Percentiles rank a stretch among this genome's conserved stretches.
phyloP scores from a whole-genome alignment of 2,329 filamentous ascomycete species.

The Coleophoma eucalyptorum region DNA sequence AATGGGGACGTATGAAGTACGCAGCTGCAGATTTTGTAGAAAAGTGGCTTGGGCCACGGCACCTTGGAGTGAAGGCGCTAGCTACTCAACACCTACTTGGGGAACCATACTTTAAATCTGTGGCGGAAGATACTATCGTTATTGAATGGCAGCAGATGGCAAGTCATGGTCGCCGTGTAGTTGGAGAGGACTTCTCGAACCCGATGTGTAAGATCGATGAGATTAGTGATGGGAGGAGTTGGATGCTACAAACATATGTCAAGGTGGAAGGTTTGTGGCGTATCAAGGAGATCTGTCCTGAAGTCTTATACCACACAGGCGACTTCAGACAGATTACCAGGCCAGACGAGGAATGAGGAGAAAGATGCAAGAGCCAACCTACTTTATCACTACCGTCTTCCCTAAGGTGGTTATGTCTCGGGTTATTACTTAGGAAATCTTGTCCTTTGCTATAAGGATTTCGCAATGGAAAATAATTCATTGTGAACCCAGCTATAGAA shows the following conservation, averaged over 20 bases:
- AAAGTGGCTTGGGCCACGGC: slow-evolving; percentile 10
- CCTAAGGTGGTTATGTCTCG: too few relatives aligned
- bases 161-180: slow-evolving; percentile 15
- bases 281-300: slow-evolving; percentile 11
- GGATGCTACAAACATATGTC: slow-evolving; percentile 14
- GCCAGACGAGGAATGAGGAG: slow-evolving; percentile 7
- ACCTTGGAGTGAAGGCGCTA: slow-evolving; percentile 12
- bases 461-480: too few relatives aligned
- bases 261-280: slow-evolving; percentile 12
- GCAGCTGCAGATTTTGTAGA: slow-evolving; percentile 12
- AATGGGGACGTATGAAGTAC: slow-evolving; percentile 9
- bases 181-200: slow-evolving; percentile 11
- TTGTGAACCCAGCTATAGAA: too few relatives aligned
- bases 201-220: slow-evolving; percentile 16
- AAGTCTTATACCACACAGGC: slow-evolving; percentile 16
- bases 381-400: too few relatives aligned
- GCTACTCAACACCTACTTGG: slow-evolving; percentile 21
- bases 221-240: slow-evolving; percentile 14
- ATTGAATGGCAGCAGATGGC: slow-evolving; percentile 23
- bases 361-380: background rate
- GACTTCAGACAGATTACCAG: slow-evolving; percentile 12
- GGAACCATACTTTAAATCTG: slow-evolving; percentile 19
- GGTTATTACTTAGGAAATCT: too few relatives aligned
- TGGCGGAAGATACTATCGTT: slow-evolving; percentile 15
- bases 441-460: too few relatives aligned